Evolutionary conservation across 2,329 filamentous ascomycete species (phyloP), one percentile per base, ranked within the genome.

Genomic region (Pseudopithomyces maydicus): DNA sequence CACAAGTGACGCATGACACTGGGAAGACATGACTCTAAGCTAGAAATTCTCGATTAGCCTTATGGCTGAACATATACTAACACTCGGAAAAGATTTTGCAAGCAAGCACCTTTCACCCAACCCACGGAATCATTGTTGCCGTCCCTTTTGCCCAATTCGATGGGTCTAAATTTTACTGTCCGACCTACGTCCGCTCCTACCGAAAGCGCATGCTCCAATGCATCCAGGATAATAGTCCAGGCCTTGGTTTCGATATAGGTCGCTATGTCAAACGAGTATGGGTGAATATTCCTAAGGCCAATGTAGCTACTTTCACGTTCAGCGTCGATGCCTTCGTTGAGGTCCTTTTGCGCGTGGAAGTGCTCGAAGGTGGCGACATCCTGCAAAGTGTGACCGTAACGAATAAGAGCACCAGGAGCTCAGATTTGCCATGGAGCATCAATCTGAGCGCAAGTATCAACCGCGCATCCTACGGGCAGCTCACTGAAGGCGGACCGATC

Each of bases 401-500:
- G 14, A 62, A 62, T 26, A 32, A 12, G 11, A 23, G 38, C 22
- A 2, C 20, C 6, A 35, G 8, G 10, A n/a, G 15, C 10, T 35
- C 35, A 22, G 17, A 39, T 17, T 20, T 61, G 10, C 35, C 22
- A 19, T 61, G 55, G 32, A 14, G 38, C 6, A 19, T 56, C 2
- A 47, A 46, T 19, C 20, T 56, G 7, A 19, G 44, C 29, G 43
- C 52, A 8, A 58, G 58, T 26, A 26, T 58, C 33, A 61, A 58
- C 23, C 49, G 58, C 35, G 58, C 58, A n/a, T 56, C 52, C 5
- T 61, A 58, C 35, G 58, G 58, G 1, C 58, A 60, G 29, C 38
- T 60, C 20, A 60, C 54, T 2, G 58, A 61, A 45, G 55, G 55
- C 15, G 58, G 55, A 10, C 58, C 58, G 14, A 23, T 61, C 20